phyloP scores from a whole-genome alignment of 768 basidiomycete genomes.

The Suillus brevipes region DNA sequence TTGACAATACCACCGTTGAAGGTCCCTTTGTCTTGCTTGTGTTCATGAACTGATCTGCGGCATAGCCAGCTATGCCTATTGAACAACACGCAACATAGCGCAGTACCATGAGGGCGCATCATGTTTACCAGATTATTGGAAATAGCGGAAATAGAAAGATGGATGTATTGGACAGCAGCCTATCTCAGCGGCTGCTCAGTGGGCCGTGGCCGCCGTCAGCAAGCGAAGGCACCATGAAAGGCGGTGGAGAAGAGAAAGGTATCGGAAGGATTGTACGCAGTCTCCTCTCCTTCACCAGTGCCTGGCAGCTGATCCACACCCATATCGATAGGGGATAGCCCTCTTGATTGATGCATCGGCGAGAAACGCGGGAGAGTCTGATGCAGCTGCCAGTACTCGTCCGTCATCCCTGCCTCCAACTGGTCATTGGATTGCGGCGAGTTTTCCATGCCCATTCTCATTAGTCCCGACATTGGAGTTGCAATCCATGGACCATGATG shows the following conservation, averaged over 20 bases:
- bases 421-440: background rate
- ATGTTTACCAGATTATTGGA: background rate
- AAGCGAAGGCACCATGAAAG: background rate
- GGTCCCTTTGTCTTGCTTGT: background rate
- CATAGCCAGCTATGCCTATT: background rate
- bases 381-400: background rate
- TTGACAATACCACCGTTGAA: background rate
- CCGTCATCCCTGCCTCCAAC: background rate
- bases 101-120: background rate
- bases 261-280: background rate
- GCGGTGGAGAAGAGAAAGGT: background rate
- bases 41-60: background rate
- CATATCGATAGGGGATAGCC: slow-evolving; percentile 4
- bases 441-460: too few relatives aligned
- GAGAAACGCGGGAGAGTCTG: too few relatives aligned
- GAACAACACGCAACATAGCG: background rate
- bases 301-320: background rate
- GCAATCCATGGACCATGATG: too few relatives aligned
- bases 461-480: background rate
- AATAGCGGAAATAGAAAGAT: background rate
- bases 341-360: background rate
- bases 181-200: too few relatives aligned
- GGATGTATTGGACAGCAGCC: background rate
- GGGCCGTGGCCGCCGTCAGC: too few relatives aligned
- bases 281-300: background rate